Conservation (phyloP, 2,329 filamentous ascomycete genomes). For the Talaromyces amestolkiae region DNA sequence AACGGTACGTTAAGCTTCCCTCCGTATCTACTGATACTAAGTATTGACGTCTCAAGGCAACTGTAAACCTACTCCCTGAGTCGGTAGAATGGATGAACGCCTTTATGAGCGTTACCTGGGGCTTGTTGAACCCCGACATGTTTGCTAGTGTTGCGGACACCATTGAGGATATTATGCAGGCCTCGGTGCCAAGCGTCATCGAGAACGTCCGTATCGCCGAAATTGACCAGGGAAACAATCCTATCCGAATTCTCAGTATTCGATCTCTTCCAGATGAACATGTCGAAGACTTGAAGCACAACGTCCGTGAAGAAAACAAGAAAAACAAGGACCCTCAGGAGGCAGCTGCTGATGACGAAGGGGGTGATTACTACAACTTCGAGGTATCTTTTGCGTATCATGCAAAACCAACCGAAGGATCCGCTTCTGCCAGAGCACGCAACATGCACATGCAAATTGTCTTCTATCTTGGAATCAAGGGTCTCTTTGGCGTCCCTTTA, state of each 20-base stretch:
- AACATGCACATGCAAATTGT: slow-evolving; percentile 98
- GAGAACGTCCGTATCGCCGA: slow-evolving; percentile 94
- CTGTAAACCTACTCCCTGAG: slow-evolving; percentile 84
- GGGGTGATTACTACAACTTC: slow-evolving; percentile 88
- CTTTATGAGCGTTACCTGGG: slow-evolving; percentile 79
- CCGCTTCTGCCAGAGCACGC: slow-evolving; percentile 75
- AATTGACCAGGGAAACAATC: slow-evolving; percentile 90
- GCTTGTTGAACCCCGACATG: slow-evolving; percentile 91
- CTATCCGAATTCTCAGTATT: slow-evolving; percentile 81
- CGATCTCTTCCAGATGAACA: slow-evolving; percentile 80
- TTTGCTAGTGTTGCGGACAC: slow-evolving; percentile 90
- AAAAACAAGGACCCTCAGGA: slow-evolving; percentile 83
- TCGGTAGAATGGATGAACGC: slow-evolving; percentile 97
- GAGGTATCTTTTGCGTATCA: slow-evolving; percentile 91
- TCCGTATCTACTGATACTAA: neutral
- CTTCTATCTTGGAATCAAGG: slow-evolving; percentile 88
- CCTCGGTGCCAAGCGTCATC: slow-evolving; percentile 83
- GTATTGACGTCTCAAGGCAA: slow-evolving; percentile 53
- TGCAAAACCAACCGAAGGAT: slow-evolving; percentile 68
- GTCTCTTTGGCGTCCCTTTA: slow-evolving; percentile 82
- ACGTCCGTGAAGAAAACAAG: slow-evolving; percentile 74
- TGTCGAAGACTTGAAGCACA: slow-evolving; percentile 76
- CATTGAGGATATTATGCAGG: slow-evolving; percentile 93
- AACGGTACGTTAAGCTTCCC: slow-evolving; percentile 52
- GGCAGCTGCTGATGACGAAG: slow-evolving; percentile 82